Base-by-base conservation (phyloP, 2,329 filamentous ascomycete genomes). In the Epichloe sp. region DNA sequence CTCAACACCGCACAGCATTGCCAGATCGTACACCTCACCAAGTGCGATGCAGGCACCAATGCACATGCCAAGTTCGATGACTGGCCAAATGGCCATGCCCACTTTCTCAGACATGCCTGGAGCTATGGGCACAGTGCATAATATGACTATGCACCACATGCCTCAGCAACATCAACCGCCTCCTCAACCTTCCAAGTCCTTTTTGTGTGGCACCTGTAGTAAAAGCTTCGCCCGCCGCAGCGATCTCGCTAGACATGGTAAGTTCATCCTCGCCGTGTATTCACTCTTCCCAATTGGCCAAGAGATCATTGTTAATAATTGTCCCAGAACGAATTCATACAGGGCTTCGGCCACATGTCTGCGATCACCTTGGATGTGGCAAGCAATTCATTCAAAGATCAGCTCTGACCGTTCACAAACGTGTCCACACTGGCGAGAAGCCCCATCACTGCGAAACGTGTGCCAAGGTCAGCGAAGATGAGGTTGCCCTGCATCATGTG, bases 351-450 rank as follows among this genome's bases (percentile, higher is more conserved):
- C 93, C 93, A 47, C 93, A 98, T 65, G 85, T 91, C 47, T 98
- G 93, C 69, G 90, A 96, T 61, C 88, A 82, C 53, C 85, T 85
- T 41, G 82, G 81, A 49, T 98, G 93, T 66, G 87, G 87, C 57
- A 98, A 97, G 70, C 87, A 91, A 63, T 98, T 98, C 65, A 98
- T 98, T 59, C 93, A 98, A 68, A 80, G 93, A 52, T 96, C 90
- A 31, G 93, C 93, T 21, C 72, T 98, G 65, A 98, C 93, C 0
- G 93, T 98, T 7, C 93, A 97, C 68, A 84, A 87, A 63, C 86
- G 93, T 59, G 90, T 96, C 19, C 93, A 98, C 68, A 97, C 93
- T 2, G 93, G 93, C 57, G 93, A 97, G 72, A 98, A 98, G 71
- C 93, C 93, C 48, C 93, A 98, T 62, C 91, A 93, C 82, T 98